Evolutionary conservation across 306 rosid genomes (phyloP).

Genomic region (Fragaria vesca): DNA sequence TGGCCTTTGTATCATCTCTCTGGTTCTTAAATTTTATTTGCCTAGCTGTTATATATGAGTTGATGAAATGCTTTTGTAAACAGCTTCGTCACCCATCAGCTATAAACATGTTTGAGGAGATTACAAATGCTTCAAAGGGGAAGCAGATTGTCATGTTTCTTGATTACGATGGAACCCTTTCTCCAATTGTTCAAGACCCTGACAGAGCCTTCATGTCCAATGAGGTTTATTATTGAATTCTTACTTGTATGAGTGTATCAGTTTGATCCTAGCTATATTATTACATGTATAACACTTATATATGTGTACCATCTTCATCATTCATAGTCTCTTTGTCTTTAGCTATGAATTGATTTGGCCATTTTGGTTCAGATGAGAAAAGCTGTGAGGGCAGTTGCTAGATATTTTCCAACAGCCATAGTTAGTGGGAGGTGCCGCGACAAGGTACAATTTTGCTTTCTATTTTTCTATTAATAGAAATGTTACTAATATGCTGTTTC

Average conservation of each 20-base stretch:
- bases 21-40: not conserved
- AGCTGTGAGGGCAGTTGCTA: constrained; percentile 65
- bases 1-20: not conserved
- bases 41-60: not conserved
- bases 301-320: not conserved
- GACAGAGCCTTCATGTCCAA: constrained; percentile 83
- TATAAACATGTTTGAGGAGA: constrained; percentile 56
- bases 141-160: constrained; percentile 77
- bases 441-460: constrained; percentile 51
- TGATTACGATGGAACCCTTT: constrained; percentile 95
- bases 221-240: constrained; percentile 48
- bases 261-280: not conserved
- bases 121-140: constrained; percentile 49
- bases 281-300: not conserved
- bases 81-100: constrained; percentile 85
- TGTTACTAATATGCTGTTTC: not conserved
- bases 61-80: not conserved
- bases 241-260: not conserved
- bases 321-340: not conserved
- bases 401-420: constrained; percentile 83
- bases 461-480: not conserved
- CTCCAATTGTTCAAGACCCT: constrained; percentile 87
- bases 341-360: not conserved
- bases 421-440: constrained; percentile 83
- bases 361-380: constrained; percentile 66